Evolutionary conservation across 2,329 filamentous ascomycete species (phyloP), one percentile per base, ranked within the genome.

Genomic region (Scedosporium boydii): DNA sequence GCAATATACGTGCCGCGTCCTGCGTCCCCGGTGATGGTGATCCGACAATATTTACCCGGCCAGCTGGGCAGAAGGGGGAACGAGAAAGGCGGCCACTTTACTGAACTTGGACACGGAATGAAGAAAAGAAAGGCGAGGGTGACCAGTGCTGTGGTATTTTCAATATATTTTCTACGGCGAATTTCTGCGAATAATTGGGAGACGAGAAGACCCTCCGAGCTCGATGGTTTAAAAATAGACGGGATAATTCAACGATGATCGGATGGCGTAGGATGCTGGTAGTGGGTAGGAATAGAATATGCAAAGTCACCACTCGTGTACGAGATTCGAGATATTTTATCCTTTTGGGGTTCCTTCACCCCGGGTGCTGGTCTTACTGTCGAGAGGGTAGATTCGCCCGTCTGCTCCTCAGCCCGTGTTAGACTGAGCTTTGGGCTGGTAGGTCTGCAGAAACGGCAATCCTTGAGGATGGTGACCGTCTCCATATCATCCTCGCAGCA

Each of bases 21-120:
- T 51, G 46, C 34, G 58, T 55, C 46, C 27, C 21, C 10, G 14
- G 59, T 16, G 26, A n/a, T 42, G 29, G 46, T 51, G 48, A 61
- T 41, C n/a, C 48, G 46, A 55, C 26, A 14, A 7, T 42, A 61
- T 55, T 61, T 61, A 61, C 46, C 59, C 59, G 59, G 59, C 26
- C 21, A 23, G 58, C 41, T 6, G 34, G 10, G 21, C n/a, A 27
- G n/a, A 53, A 21, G 23, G 6, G 18, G 12, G 44, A 6, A 16
- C 26, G 41, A 38, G 10, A 21, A 23, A 53, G 48, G 21, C 48
- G 2, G 21, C 48, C 21, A 18, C 18, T 53, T 26, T 5, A 12
- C 48, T 21, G 7, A 26, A 53, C 48, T 12, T 21, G 21, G 48
- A 26, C n/a, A 23, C 21, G n/a, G 48, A 21, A 53, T 53, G 3